Evolutionary conservation across 2,329 filamentous ascomycete species (phyloP).

Genomic region (Polytolypa hystricis): DNA sequence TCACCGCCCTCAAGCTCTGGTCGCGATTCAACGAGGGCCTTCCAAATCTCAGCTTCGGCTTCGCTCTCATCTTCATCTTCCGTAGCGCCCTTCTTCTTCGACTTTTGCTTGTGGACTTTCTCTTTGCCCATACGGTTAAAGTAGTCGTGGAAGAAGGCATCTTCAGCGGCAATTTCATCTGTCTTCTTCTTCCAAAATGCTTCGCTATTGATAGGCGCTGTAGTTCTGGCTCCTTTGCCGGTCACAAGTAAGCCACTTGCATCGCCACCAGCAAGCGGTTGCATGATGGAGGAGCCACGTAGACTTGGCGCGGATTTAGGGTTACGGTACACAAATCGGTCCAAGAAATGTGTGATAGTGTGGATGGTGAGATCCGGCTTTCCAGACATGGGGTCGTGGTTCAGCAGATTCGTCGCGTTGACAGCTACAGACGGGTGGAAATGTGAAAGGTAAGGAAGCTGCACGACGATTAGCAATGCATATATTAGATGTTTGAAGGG

Average conservation of each 20-base stretch:
- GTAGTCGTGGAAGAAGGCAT: constrained; percentile 98
- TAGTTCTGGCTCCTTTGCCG: constrained; percentile 45
- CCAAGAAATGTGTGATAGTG: constrained; percentile 87
- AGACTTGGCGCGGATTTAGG: constrained; percentile 56
- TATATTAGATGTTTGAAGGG: too few relatives aligned
- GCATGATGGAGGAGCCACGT: constrained; percentile 89
- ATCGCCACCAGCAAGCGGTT: constrained; percentile 63
- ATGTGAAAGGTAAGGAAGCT: constrained; percentile 60
- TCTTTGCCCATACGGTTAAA: constrained; percentile 65
- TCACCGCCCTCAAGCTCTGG: constrained; percentile 61
- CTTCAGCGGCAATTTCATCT: constrained; percentile 79
- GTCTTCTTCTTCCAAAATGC: constrained; percentile 83
- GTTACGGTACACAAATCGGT: constrained; percentile 97
- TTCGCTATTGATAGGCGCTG: constrained; percentile 70
- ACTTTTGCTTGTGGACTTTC: constrained; percentile 46
- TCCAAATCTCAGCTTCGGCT: constrained; percentile 72
- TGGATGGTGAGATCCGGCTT: constrained; percentile 88
- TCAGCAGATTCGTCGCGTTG: constrained; percentile 62
- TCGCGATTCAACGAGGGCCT: constrained; percentile 70
- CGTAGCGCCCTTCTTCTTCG: constrained; percentile 31
- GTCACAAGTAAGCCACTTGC: constrained; percentile 51
- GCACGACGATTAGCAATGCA: constrained; percentile 2
- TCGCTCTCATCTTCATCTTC: constrained; percentile 42
- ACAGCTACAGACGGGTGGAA: constrained; percentile 90
- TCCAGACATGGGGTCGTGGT: constrained; percentile 58